Conservation (phyloP, 2,329 filamentous ascomycete species). For the Sordariomycetes sp. region DNA sequence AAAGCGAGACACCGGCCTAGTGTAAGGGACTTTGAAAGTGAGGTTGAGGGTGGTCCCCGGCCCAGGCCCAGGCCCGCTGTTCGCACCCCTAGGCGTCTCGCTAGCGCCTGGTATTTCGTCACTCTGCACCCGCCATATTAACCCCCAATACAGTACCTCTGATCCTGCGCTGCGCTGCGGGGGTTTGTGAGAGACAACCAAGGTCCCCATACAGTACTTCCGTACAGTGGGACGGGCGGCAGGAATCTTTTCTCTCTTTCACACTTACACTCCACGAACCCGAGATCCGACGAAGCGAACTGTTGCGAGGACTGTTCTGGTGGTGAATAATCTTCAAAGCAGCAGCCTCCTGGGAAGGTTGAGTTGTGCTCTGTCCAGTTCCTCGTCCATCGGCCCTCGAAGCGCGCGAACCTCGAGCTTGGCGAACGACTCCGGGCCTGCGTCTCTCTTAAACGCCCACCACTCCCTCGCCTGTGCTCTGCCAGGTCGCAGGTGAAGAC, state of each 20-base stretch:
- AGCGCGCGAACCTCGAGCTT: neutral
- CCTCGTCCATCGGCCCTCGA: neutral
- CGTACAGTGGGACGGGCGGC: conserved; percentile 1
- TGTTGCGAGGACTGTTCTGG: neutral
- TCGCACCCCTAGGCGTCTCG: neutral
- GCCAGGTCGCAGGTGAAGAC: neutral
- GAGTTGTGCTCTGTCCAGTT: neutral
- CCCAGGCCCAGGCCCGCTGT: neutral
- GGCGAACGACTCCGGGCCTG: neutral
- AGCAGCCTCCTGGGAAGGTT: neutral
- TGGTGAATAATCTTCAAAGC: neutral
- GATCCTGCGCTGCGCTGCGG: neutral
- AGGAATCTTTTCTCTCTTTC: conserved; percentile 3
- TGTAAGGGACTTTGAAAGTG: neutral
- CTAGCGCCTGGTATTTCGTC: neutral
- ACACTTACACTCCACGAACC: conserved; percentile 2
- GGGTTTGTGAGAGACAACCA: neutral
- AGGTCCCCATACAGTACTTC: conserved; percentile 2
- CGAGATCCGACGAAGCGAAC: neutral
- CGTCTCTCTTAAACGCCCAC: neutral
- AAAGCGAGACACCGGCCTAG: neutral
- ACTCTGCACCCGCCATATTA: neutral
- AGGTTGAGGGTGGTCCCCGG: neutral
- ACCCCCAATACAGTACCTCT: neutral
- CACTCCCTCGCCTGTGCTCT: neutral